Evolutionary conservation across 495 filamentous ascomycete species (phyloP), one percentile per base, ranked within the genome.

Genomic region (Recurvomyces mirabilis): DNA sequence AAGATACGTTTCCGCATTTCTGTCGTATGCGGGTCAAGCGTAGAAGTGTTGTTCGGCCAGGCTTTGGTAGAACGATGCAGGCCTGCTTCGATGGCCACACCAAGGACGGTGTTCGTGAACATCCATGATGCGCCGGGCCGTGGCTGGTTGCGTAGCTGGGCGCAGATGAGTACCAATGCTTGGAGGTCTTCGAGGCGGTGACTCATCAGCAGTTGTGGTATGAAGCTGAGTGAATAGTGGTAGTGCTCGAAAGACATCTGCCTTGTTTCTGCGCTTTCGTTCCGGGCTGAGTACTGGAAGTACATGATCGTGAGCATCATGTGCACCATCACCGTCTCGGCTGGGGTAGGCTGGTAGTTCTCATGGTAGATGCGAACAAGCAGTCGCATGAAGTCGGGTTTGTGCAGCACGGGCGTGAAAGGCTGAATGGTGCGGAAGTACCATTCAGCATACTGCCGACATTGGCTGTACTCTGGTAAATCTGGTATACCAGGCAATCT

Each of bases 1-100:
- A 83, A 89, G 4, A 79, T 68, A 19, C 84, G 69, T 63, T 88
- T 88, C 19, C 84, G 68, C 50, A 85, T 68, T 56, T 89, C 84
- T 46, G 81, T 70, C 3, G 33, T 49, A 31, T 53, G 54, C 4
- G 41, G 22, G 31, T 56, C 45, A 38, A 43, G 19, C 3, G 79
- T 60, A 17, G 55, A 53, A 41, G 71, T 77, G 29, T 49, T 49
- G 31, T 63, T 60, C 1, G 68, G 69, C 72, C 75, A 76, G 34
- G 68, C 72, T 48, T 77, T 82, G 21, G 70, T 68, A 9, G 79
- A 82, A 20, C 84, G 68, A 56, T 89, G 84, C 0, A 87, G 60
- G 24, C 81, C 81, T 32, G 84, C 57, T 51, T 87, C 82, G 39
- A 87, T 67, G 23, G 81, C 81, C 42, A 80, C 60, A 25, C 70